Percentiles rank a stretch among this genome's conserved stretches.
These are phyloP conservation scores for Albugo laibachii DNA, from an alignment of 352 stramenopile species.

Conservation along the genomic window DNA sequence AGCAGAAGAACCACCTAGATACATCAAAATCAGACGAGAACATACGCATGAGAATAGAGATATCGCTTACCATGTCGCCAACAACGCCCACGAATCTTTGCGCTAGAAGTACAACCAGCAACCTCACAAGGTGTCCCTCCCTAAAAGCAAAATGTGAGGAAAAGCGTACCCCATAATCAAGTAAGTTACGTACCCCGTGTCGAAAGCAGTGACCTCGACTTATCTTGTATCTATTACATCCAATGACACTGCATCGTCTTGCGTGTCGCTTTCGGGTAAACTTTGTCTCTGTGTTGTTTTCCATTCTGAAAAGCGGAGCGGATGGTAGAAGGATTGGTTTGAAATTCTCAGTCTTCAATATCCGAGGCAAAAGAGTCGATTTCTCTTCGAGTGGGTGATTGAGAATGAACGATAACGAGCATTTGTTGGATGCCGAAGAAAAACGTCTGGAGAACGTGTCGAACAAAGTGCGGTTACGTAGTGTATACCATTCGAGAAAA, in stretches of 20 bases:
- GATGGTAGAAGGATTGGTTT: too few relatives aligned
- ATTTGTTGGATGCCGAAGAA: too few relatives aligned
- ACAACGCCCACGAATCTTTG: constrained; percentile 17
- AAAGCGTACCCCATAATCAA: background rate
- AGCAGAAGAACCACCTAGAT: constrained; percentile 16
- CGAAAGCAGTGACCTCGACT: constrained; percentile 23
- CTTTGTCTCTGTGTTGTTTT: too few relatives aligned
- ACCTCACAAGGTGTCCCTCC: constrained; percentile 18
- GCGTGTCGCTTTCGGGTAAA: constrained; percentile 11
- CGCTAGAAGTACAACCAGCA: constrained; percentile 14
- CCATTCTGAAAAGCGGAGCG: too few relatives aligned
- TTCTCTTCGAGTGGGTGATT: too few relatives aligned
- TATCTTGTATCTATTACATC: constrained; percentile 26
- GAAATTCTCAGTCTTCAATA: too few relatives aligned
- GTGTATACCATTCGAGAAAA: too few relatives aligned
- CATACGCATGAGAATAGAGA: background rate
- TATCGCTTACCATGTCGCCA: constrained; percentile 14
- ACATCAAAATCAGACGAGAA: background rate
- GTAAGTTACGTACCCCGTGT: constrained; percentile 13
- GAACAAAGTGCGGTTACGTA: too few relatives aligned
- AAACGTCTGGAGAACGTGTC: too few relatives aligned
- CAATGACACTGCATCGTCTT: constrained; percentile 14
- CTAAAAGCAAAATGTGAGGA: constrained; percentile 5
- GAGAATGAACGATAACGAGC: too few relatives aligned
- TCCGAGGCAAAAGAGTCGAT: too few relatives aligned